These are phyloP conservation scores for Aureobasidium sp. DNA, from an alignment of 2,329 filamentous ascomycete species.

Conservation along the genomic window DNA sequence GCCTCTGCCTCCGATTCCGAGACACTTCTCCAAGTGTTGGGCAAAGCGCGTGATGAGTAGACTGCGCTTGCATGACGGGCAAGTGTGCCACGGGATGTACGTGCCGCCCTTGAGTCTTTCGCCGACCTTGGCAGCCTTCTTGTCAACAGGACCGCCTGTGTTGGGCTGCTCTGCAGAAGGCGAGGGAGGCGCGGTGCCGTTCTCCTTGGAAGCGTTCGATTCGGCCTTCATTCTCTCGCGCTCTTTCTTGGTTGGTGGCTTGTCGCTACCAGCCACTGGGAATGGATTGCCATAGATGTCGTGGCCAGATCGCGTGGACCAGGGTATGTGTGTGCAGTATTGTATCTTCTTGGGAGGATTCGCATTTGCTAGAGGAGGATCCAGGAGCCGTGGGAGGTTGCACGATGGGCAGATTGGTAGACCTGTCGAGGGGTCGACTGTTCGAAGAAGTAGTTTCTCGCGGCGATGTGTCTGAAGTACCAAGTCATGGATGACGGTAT, in stretches of 20 bases:
- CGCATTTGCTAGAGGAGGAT: slow-evolving; percentile 52
- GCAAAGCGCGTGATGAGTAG: slow-evolving; percentile 53
- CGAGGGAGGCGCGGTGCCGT: slow-evolving; percentile 26
- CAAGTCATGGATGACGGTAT: slow-evolving; percentile 69
- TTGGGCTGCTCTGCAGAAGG: slow-evolving; percentile 23
- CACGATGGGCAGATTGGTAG: slow-evolving; percentile 69
- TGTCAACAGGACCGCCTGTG: slow-evolving; percentile 31
- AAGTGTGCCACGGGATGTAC: slow-evolving; percentile 48
- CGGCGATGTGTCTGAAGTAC: slow-evolving; percentile 67
- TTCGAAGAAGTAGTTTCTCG: slow-evolving; percentile 70
- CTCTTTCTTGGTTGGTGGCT: slow-evolving; percentile 62
- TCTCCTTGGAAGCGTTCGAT: slow-evolving; percentile 24
- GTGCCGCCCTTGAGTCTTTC: slow-evolving; percentile 42
- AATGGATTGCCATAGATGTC: slow-evolving; percentile 80
- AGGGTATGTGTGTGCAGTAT: slow-evolving; percentile 74
- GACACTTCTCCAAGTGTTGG: slow-evolving; percentile 53
- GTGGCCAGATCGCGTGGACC: slow-evolving; percentile 65
- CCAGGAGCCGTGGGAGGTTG: slow-evolving; percentile 63
- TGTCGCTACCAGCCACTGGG: slow-evolving; percentile 55
- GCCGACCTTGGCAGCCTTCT: slow-evolving; percentile 32
- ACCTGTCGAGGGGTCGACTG: slow-evolving; percentile 60
- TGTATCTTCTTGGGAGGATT: slow-evolving; percentile 40
- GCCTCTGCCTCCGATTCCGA: slow-evolving; percentile 49
- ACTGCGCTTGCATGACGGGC: slow-evolving; percentile 53
- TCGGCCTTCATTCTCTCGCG: slow-evolving; percentile 50